Percentiles rank a stretch among this genome's conserved stretches.
phyloP scores from a whole-genome alignment of 345 rosid genomes.

The Gossypium raimondii region DNA sequence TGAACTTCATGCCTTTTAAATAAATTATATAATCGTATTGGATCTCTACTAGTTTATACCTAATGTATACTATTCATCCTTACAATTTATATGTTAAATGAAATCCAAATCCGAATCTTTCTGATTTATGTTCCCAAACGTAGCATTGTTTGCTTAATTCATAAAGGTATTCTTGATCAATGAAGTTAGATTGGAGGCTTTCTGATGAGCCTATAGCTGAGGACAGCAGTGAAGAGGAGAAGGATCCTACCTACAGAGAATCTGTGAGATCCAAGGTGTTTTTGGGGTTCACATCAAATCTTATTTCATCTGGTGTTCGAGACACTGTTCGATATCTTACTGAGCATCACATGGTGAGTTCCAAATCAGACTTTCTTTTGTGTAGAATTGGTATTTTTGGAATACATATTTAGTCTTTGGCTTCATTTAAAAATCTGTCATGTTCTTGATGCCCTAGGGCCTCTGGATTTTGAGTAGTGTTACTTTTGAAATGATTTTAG shows the following conservation, averaged over 20 bases:
- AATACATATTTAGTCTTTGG: not conserved
- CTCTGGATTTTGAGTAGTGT: not conserved
- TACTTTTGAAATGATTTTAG: constrained; percentile 35
- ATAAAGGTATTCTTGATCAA: not conserved
- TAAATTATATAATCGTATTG: not conserved
- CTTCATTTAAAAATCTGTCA: not conserved
- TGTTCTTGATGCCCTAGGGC: not conserved
- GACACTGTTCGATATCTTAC: constrained; percentile 79
- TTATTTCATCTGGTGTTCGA: constrained; percentile 85
- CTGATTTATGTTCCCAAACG: not conserved
- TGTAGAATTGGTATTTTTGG: too few relatives aligned
- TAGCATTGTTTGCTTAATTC: not conserved
- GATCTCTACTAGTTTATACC: not conserved
- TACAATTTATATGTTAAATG: not conserved
- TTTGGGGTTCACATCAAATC: constrained; percentile 95
- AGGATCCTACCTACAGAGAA: constrained; percentile 48
- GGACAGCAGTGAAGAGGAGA: constrained; percentile 72
- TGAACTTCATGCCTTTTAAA: too few relatives aligned
- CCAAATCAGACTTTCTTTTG: not conserved
- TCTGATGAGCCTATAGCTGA: constrained; percentile 56
- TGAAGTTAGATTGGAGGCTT: constrained; percentile 95
- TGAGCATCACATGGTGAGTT: constrained; percentile 83
- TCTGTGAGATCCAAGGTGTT: constrained; percentile 82
- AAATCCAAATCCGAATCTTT: not conserved
- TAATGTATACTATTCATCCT: not conserved